Evolutionary conservation across 2,329 filamentous ascomycete genomes (phyloP), one percentile per base, ranked within the genome.

Genomic region (Fusarium avenaceum): DNA sequence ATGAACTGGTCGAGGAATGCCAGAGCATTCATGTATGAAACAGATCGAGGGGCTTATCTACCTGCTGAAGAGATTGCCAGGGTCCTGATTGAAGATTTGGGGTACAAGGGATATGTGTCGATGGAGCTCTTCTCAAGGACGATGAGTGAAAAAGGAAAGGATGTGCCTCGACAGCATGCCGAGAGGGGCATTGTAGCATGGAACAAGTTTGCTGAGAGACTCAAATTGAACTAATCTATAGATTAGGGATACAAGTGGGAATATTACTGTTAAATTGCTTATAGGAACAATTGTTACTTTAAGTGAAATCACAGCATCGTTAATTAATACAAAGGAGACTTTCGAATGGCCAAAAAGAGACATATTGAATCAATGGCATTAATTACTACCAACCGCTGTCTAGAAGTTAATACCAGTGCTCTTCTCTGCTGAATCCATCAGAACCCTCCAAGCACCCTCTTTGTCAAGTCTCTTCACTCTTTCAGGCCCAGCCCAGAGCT

Each of bases 1-100:
- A 62, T 62, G 58, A 62, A 62, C 14, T 62, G 58, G 58, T 62
- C 58, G 2, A 33, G 58, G 3, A 62, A 62, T 43, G 58, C 58
- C 0, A 38, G 58, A 11, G 42, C 57, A 3, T 62, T 54, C 3
- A 62, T 62, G 47, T 62, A 62, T 1, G 58, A 62, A 26, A 33
- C 43, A 1, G 57, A 55, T 0, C 22, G 57, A 2, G 47, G 58
- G 0, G 58, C 57, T 2, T 62, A 62, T 17, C 35, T 62, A 2
- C 58, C 58, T 0, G 58, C 62, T 5, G 58, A 62, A 5, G 26
- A 28, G 7, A 55, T 62, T 26, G 42, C 57, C 1, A 62, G 35
- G 35, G 57, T 47, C 10, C 10, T 62, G 33, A 38, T 62, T 3
- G 13, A 62, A 1, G 40, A 62, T 30, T 30, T 62, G 28, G 57